phyloP scores from a whole-genome alignment of 345 rosid genomes.

The Citrus reticulata region DNA sequence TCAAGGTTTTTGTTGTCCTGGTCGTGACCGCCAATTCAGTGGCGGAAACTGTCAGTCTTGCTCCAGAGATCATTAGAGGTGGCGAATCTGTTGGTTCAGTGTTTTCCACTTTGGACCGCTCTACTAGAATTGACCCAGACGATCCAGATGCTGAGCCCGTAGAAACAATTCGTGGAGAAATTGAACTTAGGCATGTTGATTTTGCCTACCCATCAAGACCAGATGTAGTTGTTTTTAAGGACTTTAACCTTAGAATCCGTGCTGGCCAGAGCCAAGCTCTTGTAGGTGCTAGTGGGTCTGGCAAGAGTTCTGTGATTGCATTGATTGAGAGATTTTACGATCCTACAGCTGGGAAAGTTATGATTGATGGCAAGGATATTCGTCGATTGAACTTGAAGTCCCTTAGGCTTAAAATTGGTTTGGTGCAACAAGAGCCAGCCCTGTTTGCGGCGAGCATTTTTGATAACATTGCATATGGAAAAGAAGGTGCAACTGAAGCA shows the following conservation, averaged over 20 bases:
- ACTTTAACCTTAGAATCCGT: constrained; percentile 79
- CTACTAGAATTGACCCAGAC: constrained; percentile 83
- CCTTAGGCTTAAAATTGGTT: constrained; percentile 80
- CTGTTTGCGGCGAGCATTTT: constrained; percentile 90
- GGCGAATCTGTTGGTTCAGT: constrained; percentile 98
- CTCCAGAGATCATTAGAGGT: constrained; percentile 97
- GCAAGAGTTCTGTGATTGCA: constrained; percentile 92
- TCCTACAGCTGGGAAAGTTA: constrained; percentile 78
- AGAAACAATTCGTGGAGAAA: constrained; percentile 84
- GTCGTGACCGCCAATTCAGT: constrained; percentile 97
- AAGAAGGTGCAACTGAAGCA: constrained; percentile 85
- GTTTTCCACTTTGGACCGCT: constrained; percentile 76
- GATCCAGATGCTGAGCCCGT: constrained; percentile 90
- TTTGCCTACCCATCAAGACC: constrained; percentile 94
- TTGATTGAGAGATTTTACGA: constrained; percentile 94
- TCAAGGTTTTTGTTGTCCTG: constrained; percentile 92
- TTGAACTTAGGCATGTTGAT: constrained; percentile 93
- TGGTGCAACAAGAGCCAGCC: constrained; percentile 97
- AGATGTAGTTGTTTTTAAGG: constrained; percentile 74
- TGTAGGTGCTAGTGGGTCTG: constrained; percentile 98
- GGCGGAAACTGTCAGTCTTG: constrained; percentile 98
- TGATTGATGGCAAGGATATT: constrained; percentile 95
- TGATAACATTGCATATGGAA: constrained; percentile 94
- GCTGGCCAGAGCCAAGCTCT: constrained; percentile 98
- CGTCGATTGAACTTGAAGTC: constrained; percentile 82